Conservation (phyloP, 495 filamentous ascomycete genomes). For the Penicillium salamii region DNA sequence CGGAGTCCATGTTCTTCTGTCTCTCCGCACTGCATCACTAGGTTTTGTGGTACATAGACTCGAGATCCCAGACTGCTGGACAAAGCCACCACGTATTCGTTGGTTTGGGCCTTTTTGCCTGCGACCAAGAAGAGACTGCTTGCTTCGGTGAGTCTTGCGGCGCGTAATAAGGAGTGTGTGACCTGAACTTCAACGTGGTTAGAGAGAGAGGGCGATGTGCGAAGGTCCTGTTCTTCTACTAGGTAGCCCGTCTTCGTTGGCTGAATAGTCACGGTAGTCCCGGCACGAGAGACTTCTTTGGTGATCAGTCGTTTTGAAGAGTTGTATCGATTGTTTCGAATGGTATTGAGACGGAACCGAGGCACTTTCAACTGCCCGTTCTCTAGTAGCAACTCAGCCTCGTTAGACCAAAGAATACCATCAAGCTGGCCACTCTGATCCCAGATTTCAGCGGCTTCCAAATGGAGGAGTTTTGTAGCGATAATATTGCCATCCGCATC, state of each 20-base stretch:
- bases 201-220: background rate
- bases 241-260: slow-evolving; percentile 10
- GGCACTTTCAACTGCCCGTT: slow-evolving; percentile 28
- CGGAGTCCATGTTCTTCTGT: slow-evolving; percentile 4
- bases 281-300: slow-evolving; percentile 5
- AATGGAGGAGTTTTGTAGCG: slow-evolving; percentile 19
- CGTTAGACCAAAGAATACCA: slow-evolving; percentile 17
- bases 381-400: slow-evolving; percentile 25
- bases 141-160: slow-evolving; percentile 7
- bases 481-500: slow-evolving; percentile 11
- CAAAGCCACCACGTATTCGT: slow-evolving; percentile 8
- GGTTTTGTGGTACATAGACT: slow-evolving; percentile 13
- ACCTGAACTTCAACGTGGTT: slow-evolving; percentile 10
- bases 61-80: slow-evolving; percentile 13
- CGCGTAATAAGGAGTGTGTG: slow-evolving; percentile 12
- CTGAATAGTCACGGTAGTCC: slow-evolving; percentile 3
- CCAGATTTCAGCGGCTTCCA: slow-evolving; percentile 20
- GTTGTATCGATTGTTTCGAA: slow-evolving; percentile 39
- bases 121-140: slow-evolving; percentile 14
- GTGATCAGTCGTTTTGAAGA: slow-evolving; percentile 28
- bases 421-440: slow-evolving; percentile 12
- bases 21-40: slow-evolving; percentile 1
- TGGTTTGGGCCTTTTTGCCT: slow-evolving; percentile 3
- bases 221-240: slow-evolving; percentile 5
- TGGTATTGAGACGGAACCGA: slow-evolving; percentile 18